These are phyloP conservation scores for Hypoxylon rubiginosum DNA, from an alignment of 2,329 filamentous ascomycete species.

Conservation along the genomic window DNA sequence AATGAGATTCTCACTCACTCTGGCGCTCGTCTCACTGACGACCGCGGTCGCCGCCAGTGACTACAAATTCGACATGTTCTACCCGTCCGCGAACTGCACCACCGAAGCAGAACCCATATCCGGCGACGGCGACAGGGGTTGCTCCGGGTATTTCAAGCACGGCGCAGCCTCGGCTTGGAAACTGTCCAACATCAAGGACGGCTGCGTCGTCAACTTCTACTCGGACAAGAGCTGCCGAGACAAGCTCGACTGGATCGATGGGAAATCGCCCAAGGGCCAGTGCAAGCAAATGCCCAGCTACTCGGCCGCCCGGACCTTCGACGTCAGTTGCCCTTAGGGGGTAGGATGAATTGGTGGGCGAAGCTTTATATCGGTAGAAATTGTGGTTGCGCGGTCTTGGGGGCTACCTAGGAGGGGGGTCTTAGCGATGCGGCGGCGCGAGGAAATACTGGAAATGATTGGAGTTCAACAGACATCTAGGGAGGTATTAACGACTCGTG, in stretches of 20 bases:
- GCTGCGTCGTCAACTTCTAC: slow-evolving; percentile 4
- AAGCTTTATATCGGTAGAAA: not conserved
- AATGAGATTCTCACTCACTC: not conserved
- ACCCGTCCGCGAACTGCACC: slow-evolving; percentile 6
- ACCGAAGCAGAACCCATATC: slow-evolving; percentile 10
- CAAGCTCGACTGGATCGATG: slow-evolving; percentile 15
- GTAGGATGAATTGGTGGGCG: not conserved
- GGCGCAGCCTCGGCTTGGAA: slow-evolving; percentile 1
- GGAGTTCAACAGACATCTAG: slow-evolving; percentile 16
- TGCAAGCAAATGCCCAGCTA: slow-evolving; percentile 7
- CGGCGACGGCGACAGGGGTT: not conserved
- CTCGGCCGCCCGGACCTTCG: slow-evolving; percentile 9
- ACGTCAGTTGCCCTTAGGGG: slow-evolving; percentile 14
- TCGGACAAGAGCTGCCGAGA: not conserved
- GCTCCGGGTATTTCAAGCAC: not conserved
- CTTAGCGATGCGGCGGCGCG: slow-evolving; percentile 26
- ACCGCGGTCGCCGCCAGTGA: not conserved
- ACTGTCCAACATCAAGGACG: not conserved
- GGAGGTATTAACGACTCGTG: slow-evolving; percentile 32
- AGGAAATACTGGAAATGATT: slow-evolving; percentile 21
- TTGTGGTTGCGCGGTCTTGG: not conserved
- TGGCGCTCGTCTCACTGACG: not conserved
- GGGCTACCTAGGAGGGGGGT: not conserved
- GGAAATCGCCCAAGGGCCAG: slow-evolving; percentile 3
- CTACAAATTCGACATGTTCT: not conserved